Percentiles rank a stretch among this genome's conserved stretches.
These are phyloP conservation scores for Aspergillus sclerotialis DNA, from an alignment of 2,329 filamentous ascomycete genomes.

Conservation along the genomic window DNA sequence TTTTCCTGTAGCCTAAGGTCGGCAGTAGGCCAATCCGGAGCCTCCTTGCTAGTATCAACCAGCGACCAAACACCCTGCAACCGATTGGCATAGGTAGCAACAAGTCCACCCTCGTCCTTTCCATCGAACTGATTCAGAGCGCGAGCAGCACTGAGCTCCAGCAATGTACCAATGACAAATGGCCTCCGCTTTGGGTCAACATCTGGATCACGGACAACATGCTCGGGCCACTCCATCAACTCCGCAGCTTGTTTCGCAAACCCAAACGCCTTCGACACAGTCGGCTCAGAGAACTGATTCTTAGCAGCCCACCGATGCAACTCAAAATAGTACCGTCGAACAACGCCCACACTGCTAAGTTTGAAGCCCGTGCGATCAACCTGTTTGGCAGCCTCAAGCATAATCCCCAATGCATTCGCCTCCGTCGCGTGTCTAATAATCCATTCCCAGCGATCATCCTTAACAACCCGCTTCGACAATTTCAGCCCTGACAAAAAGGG, in stretches of 20 bases:
- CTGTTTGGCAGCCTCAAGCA: slow-evolving; percentile 33
- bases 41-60: slow-evolving; percentile 17
- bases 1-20: slow-evolving; percentile 23
- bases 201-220: slow-evolving; percentile 14
- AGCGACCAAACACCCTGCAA: slow-evolving; percentile 27
- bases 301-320: slow-evolving; percentile 29
- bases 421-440: slow-evolving; percentile 32
- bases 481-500: slow-evolving; percentile 34
- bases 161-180: slow-evolving; percentile 35
- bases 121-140: slow-evolving; percentile 30
- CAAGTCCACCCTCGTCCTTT: slow-evolving; percentile 34
- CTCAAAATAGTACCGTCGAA: slow-evolving; percentile 29
- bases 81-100: slow-evolving; percentile 33
- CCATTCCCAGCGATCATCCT: slow-evolving; percentile 21
- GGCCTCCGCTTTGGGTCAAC: slow-evolving; percentile 34
- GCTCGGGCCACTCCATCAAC: slow-evolving; percentile 30
- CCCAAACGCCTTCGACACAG: slow-evolving; percentile 20
- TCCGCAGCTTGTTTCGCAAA: slow-evolving; percentile 28
- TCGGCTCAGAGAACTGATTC: slow-evolving; percentile 26
- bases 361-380: slow-evolving; percentile 28
- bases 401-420: slow-evolving; percentile 25
- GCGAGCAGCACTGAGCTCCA: slow-evolving; percentile 40
- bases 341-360: slow-evolving; percentile 22
- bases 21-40: slow-evolving; percentile 12
- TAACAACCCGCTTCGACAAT: slow-evolving; percentile 21